A percentile compares a stretch with the other conserved stretches of the same genome.
These are phyloP conservation scores for Bromus sterilis DNA, from an alignment of 176 grass and related monocot genomes.

Conservation along the genomic window DNA sequence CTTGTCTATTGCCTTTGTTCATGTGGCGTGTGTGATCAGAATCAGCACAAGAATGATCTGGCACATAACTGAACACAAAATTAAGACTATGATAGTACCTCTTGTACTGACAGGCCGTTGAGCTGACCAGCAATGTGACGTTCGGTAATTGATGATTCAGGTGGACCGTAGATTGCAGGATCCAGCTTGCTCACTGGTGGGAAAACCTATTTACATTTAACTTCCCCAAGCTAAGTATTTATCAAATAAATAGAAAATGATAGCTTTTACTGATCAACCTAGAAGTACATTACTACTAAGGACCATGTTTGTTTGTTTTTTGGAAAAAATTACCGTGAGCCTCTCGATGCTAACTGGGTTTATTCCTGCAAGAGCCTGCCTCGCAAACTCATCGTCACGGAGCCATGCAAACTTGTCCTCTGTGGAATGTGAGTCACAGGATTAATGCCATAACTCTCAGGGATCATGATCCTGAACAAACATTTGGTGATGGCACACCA, in stretches of 20 bases:
- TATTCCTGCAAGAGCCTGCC: constrained; percentile 84
- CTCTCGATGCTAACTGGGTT: constrained; percentile 81
- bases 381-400: constrained; percentile 96
- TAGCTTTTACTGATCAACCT: neutral
- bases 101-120: constrained; percentile 70
- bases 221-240: neutral
- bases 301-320: neutral
- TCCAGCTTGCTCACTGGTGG: constrained; percentile 85
- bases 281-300: neutral
- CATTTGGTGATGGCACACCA: neutral
- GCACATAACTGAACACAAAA: neutral
- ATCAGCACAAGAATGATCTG: neutral
- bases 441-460: neutral
- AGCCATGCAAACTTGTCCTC: constrained; percentile 99
- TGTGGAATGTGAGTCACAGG: constrained; percentile 9
- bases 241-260: neutral
- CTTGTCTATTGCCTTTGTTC: constrained; percentile 70
- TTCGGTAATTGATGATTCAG: constrained; percentile 80
- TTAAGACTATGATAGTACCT: constrained; percentile 47
- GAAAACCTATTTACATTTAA: constrained; percentile 54
- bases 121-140: constrained; percentile 66
- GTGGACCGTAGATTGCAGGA: constrained; percentile 59
- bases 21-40: constrained; percentile 16
- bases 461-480: neutral
- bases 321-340: constrained; percentile 68